Percentiles rank a stretch among this genome's conserved stretches.
Evolutionary conservation across 768 basidiomycete genomes (phyloP).

Genomic region (Leccinum subgranulosum): DNA sequence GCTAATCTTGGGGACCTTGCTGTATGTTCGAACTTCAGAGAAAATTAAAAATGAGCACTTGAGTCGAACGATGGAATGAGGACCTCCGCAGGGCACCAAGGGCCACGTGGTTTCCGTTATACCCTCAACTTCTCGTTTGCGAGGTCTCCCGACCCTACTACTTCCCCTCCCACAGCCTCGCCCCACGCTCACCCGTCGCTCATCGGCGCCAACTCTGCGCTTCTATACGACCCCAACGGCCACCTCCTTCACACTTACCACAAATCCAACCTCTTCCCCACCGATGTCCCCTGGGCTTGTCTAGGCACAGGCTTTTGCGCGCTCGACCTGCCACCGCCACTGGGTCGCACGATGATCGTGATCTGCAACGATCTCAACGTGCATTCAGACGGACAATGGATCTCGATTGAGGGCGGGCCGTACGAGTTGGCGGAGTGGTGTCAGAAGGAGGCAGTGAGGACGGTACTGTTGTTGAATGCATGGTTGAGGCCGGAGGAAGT

Average conservation of each 20-base stretch:
- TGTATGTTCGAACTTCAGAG: too few relatives aligned
- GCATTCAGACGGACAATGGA: constrained; percentile 40
- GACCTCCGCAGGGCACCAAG: too few relatives aligned
- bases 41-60: too few relatives aligned
- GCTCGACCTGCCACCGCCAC: constrained; percentile 57
- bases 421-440: constrained; percentile 79
- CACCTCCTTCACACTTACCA: too few relatives aligned
- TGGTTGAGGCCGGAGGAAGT: constrained; percentile 54
- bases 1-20: too few relatives aligned
- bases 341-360: constrained; percentile 59
- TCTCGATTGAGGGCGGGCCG: constrained; percentile 52
- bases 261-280: constrained; percentile 77
- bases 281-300: constrained; percentile 80
- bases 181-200: neutral
- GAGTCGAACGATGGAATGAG: too few relatives aligned
- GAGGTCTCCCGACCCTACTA: constrained; percentile 14
- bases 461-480: constrained; percentile 75
- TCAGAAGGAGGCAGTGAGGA: constrained; percentile 35
- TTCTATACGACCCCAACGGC: too few relatives aligned
- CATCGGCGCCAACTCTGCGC: constrained; percentile 70
- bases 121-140: too few relatives aligned
- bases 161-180: neutral
- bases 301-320: constrained; percentile 71
- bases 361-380: constrained; percentile 91
- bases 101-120: too few relatives aligned